A percentile compares a stretch with the other conserved stretches of the same genome.
Conservation (phyloP, 1,284 basidiomycete genomes). For the Taiwanofungus camphoratus region DNA sequence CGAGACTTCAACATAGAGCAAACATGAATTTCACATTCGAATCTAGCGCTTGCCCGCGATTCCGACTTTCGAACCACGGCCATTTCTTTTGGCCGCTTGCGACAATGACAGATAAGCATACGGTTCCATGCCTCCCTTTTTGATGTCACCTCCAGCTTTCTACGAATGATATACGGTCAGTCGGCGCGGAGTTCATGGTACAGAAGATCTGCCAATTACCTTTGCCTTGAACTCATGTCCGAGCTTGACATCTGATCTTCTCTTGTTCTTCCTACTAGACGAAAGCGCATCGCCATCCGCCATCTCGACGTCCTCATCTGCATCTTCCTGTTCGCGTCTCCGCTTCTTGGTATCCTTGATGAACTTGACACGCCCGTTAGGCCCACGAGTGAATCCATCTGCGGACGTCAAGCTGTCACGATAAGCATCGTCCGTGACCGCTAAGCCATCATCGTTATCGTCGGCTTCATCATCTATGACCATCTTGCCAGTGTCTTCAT, state of each 20-base stretch:
- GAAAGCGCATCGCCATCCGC: slow-evolving; percentile 39
- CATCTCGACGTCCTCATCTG: slow-evolving; percentile 69
- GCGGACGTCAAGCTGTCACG: slow-evolving; percentile 75
- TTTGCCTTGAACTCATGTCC: slow-evolving; percentile 91
- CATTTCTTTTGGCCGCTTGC: slow-evolving; percentile 71
- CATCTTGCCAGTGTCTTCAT: slow-evolving; percentile 85
- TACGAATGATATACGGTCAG: slow-evolving; percentile 28
- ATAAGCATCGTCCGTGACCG: slow-evolving; percentile 79
- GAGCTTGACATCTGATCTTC: slow-evolving; percentile 53
- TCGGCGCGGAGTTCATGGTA: neutral
- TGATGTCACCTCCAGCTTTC: slow-evolving; percentile 92
- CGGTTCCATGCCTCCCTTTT: slow-evolving; percentile 81
- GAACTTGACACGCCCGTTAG: slow-evolving; percentile 86
- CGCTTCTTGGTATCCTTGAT: slow-evolving; percentile 96
- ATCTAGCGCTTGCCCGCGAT: slow-evolving; percentile 30
- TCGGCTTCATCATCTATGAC: slow-evolving; percentile 68
- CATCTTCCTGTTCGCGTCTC: slow-evolving; percentile 57
- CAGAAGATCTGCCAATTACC: slow-evolving; percentile 31
- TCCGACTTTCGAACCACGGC: slow-evolving; percentile 24
- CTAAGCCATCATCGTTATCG: slow-evolving; percentile 37
- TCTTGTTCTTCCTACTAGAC: slow-evolving; percentile 49
- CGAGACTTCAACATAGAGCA: neutral
- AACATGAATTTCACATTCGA: neutral
- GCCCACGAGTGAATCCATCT: slow-evolving; percentile 85
- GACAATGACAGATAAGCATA: slow-evolving; percentile 87